These are phyloP conservation scores for Fusarium keratoplasticum DNA, from an alignment of 2,329 filamentous ascomycete genomes.

Conservation along the genomic window DNA sequence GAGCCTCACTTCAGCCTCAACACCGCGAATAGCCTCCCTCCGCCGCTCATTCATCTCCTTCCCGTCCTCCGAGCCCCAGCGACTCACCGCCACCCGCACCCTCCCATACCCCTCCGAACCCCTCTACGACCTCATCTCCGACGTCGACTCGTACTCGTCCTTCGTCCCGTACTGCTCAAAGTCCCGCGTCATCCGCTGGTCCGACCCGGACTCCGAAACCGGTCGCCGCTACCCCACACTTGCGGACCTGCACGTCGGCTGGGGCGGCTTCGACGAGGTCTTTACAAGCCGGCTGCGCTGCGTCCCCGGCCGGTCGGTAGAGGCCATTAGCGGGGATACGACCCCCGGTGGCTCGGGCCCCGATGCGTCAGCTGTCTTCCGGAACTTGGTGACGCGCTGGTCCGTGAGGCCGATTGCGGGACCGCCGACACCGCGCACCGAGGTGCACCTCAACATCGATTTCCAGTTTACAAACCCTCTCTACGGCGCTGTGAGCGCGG, in stretches of 20 bases:
- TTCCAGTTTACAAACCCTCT: constrained; percentile 92
- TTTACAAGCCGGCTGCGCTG: constrained; percentile 87
- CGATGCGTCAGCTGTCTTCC: constrained; percentile 67
- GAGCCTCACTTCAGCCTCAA: constrained; percentile 33
- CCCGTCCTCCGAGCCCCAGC: constrained; percentile 61
- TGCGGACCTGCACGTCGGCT: constrained; percentile 86
- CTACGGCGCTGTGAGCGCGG: constrained; percentile 83
- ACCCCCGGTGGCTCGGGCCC: constrained; percentile 58
- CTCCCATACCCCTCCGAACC: constrained; percentile 78
- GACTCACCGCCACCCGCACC: constrained; percentile 77
- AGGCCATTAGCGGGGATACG: constrained; percentile 75
- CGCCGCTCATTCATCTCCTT: constrained; percentile 57
- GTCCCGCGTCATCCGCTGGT: constrained; percentile 82
- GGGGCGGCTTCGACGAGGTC: constrained; percentile 83
- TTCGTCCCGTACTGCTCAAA: constrained; percentile 94
- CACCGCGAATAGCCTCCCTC: constrained; percentile 23
- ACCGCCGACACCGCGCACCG: constrained; percentile 60
- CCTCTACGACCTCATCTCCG: constrained; percentile 88
- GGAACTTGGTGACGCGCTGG: constrained; percentile 78
- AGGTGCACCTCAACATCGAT: constrained; percentile 80
- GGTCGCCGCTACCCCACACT: constrained; percentile 74
- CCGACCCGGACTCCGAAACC: constrained; percentile 60
- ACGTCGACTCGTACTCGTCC: constrained; percentile 83
- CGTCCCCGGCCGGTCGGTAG: constrained; percentile 76
- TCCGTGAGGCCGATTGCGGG: constrained; percentile 62